phyloP scores from a whole-genome alignment of 495 filamentous ascomycete genomes.

The Tirmania nivea region DNA sequence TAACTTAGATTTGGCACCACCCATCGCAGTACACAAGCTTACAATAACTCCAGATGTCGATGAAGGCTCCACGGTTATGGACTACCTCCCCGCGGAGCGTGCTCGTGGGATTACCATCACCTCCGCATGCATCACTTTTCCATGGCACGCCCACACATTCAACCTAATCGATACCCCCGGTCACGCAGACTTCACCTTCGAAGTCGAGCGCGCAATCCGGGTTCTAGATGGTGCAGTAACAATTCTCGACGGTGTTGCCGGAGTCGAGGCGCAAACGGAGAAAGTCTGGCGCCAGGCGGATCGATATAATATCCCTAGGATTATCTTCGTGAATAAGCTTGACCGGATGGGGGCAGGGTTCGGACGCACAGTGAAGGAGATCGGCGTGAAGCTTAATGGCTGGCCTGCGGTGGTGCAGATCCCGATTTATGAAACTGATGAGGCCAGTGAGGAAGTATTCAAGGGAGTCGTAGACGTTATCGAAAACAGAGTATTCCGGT shows the following conservation, averaged over 20 bases:
- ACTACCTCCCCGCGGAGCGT: constrained; percentile 89
- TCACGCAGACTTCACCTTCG: constrained; percentile 95
- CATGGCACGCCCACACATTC: constrained; percentile 57
- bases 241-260: constrained; percentile 89
- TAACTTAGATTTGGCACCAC: not conserved
- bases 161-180: constrained; percentile 97
- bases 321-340: constrained; percentile 88
- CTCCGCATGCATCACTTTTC: constrained; percentile 86
- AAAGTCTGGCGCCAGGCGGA: constrained; percentile 87
- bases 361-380: constrained; percentile 62
- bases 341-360: constrained; percentile 89
- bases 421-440: constrained; percentile 51
- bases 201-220: constrained; percentile 79
- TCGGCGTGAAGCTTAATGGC: constrained; percentile 52
- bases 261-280: constrained; percentile 95
- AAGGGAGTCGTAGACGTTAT: constrained; percentile 69
- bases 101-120: constrained; percentile 94
- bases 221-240: constrained; percentile 90
- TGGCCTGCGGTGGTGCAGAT: constrained; percentile 89
- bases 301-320: constrained; percentile 60
- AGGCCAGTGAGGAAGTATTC: constrained; percentile 40
- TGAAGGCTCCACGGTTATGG: constrained; percentile 89
- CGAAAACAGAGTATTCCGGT: constrained; percentile 27
- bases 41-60: constrained; percentile 48
- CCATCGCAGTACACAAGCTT: not conserved